Evolutionary conservation across 164 flowering plant species (phyloP), one percentile per base, ranked within the genome.

Genomic region (Nymphaea colorata): DNA sequence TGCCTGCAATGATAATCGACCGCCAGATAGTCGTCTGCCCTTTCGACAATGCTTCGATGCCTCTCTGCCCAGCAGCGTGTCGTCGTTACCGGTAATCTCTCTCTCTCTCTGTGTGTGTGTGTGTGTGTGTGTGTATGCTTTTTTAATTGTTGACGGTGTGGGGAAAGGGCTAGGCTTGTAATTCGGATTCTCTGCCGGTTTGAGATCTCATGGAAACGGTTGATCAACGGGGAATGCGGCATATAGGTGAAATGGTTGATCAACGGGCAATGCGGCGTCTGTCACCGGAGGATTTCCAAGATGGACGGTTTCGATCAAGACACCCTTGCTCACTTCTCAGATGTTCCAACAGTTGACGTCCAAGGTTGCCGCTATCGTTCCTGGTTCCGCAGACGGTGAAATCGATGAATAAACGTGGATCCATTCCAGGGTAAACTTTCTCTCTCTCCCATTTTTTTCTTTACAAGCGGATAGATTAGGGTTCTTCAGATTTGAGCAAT

Each of bases 101-200:
- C 59, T 57, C 3, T 73, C 7, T 55, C 17, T 4, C 18, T 3
- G 36, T 45, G 10, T 15, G 47, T 12, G 6, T 6, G 2, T 63
- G 4, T 55, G 16, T 51, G 3, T 3, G 17, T 25, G 0, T 25
- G 0, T 25, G 1, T 25, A 25, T 10, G 14, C 53, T 4, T 36
- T 4, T 17, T 68, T 67, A 61, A 65, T 16, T 65, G 10, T 17
- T 45, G 42, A 10, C 17, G 57, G 42, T 11, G 18, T 69, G 69
- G 36, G 36, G 1, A 62, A 67, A 92, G 98, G 96, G n/a, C 47
- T 94, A 47, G 98, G 99, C 36, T 88, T 92, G 92, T 91, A 43
- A 92, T 93, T 12, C 98, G 98, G 0, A 80, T 95, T 1, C 97
- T 97, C 1, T 87, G 96, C 63, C 97, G 99, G 53, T 94, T 92